Base-by-base conservation (phyloP, 164 flowering plant species). In the Chimonanthus salicifolius region DNA sequence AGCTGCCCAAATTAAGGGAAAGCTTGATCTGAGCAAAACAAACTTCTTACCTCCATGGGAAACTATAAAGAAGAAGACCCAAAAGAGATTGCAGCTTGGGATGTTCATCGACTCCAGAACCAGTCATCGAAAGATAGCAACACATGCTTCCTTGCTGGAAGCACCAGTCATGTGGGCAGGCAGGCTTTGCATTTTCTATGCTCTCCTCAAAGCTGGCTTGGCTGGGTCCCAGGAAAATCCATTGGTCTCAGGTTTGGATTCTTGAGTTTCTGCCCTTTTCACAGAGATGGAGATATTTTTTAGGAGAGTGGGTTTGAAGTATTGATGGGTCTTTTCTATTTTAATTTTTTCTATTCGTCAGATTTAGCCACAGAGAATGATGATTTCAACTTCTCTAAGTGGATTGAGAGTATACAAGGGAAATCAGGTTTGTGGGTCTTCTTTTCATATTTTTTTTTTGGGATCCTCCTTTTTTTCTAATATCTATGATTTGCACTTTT, bases 221-320 rank as follows among this genome's bases (percentile, higher is more conserved):
- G 99, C 93, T 86, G 99, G 99, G 80, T 90, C 99, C 73, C 84
- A 73, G 20, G 16, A 84, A 3, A 95, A 85, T 73, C 98, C 99
- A 9, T 73, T 91, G 45, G 71, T 89, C 68, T 84, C 97, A 79
- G 94, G 94, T 87, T 7, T 64, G 51, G 3, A 5, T 10, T 43
- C 2, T 18, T 16, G 68, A 65, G 13, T 47, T 74, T 8, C 11
- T 6, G 58, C 9, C 10, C 49, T 8, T 7, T 20, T 11, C 46
- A 18, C 8, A 6, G 10, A 6, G 2, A 33, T 4, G 20, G 10
- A 63, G 66, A 10, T 18, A 18, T 18, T 10, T n/a, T 7, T 3
- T 11, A 63, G 33, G 44, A 63, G 66, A 63, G 21, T 63, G 9
- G 43, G 15, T 15, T 54, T 54, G 60, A 15, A 63, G 7, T 4